A percentile compares a stretch with the other conserved stretches of the same genome.
These are phyloP conservation scores for Starmerella cellae DNA, from an alignment of 805 yeast genomes.

Conservation along the genomic window DNA sequence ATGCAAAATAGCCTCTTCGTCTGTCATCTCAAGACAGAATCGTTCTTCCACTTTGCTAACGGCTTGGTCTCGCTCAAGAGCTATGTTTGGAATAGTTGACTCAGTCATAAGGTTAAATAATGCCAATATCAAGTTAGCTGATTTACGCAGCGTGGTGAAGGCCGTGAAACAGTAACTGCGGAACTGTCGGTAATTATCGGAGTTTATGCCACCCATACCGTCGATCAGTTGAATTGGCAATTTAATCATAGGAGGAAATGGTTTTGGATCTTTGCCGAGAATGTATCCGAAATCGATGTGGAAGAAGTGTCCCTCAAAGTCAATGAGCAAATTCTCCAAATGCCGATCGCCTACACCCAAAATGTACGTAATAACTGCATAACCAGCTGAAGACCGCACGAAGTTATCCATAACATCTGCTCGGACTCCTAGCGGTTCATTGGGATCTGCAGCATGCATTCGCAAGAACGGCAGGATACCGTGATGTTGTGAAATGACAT, in stretches of 20 bases:
- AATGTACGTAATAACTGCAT: constrained; percentile 87
- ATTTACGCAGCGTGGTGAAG: constrained; percentile 76
- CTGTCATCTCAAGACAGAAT: constrained; percentile 83
- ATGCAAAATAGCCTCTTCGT: constrained; percentile 89
- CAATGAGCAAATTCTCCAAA: constrained; percentile 72
- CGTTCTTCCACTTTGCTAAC: constrained; percentile 87
- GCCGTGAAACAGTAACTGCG: constrained; percentile 90
- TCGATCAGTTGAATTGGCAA: constrained; percentile 92
- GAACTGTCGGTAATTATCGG: constrained; percentile 74
- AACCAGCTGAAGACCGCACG: constrained; percentile 92
- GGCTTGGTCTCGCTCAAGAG: constrained; percentile 71
- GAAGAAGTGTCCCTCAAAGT: constrained; percentile 79
- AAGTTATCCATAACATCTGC: constrained; percentile 79
- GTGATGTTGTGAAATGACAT: constrained; percentile 58
- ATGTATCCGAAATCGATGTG: constrained; percentile 98
- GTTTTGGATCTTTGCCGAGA: constrained; percentile 93
- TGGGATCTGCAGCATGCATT: constrained; percentile 45
- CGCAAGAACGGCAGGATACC: constrained; percentile 63
- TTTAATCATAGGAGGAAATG: constrained; percentile 97
- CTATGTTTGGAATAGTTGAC: constrained; percentile 82
- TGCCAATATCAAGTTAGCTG: constrained; percentile 78
- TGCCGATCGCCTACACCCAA: constrained; percentile 97
- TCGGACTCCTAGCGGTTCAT: constrained; percentile 32
- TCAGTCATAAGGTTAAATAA: constrained; percentile 87
- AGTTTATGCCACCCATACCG: constrained; percentile 90